These are phyloP conservation scores for Podila horticola DNA, from an alignment of 192 early-diverging fungal genomes.

Conservation along the genomic window DNA sequence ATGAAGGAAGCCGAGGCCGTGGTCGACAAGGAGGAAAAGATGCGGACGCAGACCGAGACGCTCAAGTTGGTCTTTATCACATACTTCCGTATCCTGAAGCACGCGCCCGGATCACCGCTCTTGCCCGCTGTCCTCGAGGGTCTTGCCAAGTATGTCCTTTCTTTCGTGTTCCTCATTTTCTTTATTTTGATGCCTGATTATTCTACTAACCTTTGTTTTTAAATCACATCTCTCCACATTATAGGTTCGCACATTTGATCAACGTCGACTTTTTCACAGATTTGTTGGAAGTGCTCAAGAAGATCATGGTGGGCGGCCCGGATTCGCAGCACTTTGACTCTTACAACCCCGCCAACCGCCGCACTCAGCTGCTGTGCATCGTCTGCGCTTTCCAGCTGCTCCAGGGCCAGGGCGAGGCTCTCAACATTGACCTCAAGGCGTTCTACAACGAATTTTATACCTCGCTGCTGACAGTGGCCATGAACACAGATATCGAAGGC, in stretches of 20 bases:
- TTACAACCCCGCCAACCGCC: constrained; percentile 60
- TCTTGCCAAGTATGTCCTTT: constrained; percentile 65
- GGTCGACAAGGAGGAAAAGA: constrained; percentile 84
- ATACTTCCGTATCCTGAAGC: constrained; percentile 96
- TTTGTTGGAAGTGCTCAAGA: constrained; percentile 84
- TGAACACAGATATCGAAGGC: constrained; percentile 72
- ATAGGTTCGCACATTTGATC: constrained; percentile 95
- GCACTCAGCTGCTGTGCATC: constrained; percentile 86
- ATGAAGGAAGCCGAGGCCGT: constrained; percentile 93
- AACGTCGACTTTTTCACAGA: constrained; percentile 96
- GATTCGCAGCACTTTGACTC: constrained; percentile 54
- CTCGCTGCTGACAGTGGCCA: constrained; percentile 74
- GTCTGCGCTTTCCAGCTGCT: constrained; percentile 90
- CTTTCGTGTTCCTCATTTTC: neutral
- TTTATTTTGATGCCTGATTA: neutral
- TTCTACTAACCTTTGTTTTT: neutral
- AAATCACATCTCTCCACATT: constrained; percentile 6
- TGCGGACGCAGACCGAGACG: constrained; percentile 89
- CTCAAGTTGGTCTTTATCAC: constrained; percentile 93
- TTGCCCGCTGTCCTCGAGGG: constrained; percentile 84
- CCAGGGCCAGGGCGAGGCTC: constrained; percentile 89
- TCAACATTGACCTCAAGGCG: constrained; percentile 93
- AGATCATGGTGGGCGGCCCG: constrained; percentile 75
- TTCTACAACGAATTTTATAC: constrained; percentile 91
- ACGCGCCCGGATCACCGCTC: constrained; percentile 75